Percentiles rank a stretch among this genome's conserved stretches.
These are phyloP conservation scores for Bipolaris zeicola DNA, from an alignment of 2,329 filamentous ascomycete species.

Conservation along the genomic window DNA sequence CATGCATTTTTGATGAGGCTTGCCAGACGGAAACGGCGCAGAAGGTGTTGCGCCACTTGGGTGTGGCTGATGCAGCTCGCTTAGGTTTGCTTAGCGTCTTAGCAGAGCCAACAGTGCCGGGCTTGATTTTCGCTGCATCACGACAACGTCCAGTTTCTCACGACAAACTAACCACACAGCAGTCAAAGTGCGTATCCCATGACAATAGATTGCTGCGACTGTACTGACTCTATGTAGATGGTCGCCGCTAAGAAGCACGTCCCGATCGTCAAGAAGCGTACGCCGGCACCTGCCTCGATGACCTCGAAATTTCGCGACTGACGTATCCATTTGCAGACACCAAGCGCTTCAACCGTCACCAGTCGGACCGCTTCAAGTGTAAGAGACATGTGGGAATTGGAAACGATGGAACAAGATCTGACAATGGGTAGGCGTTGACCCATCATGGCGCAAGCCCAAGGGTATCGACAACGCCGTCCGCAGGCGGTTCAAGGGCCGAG, in stretches of 20 bases:
- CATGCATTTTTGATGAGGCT: background rate
- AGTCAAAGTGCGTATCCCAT: conserved; percentile 45
- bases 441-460: conserved; percentile 99
- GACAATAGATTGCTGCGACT: conserved; percentile 9
- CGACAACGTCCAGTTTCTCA: conserved; percentile 23
- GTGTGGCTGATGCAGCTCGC: conserved; percentile 27
- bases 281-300: conserved; percentile 53
- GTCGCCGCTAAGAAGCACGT: conserved; percentile 99
- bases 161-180: conserved; percentile 43
- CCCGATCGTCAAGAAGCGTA: conserved; percentile 99
- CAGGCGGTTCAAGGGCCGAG: conserved; percentile 94
- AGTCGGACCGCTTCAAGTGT: conserved; percentile 95
- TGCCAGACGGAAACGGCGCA: background rate
- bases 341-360: conserved; percentile 95
- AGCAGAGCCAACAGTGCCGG: conserved; percentile 26
- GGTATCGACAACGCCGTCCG: conserved; percentile 99
- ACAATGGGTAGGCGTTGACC: conserved; percentile 62
- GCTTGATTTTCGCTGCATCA: conserved; percentile 20
- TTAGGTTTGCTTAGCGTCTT: conserved; percentile 30
- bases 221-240: conserved; percentile 67
- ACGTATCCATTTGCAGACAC: conserved; percentile 66
- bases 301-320: conserved; percentile 40
- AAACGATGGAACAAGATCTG: conserved; percentile 26
- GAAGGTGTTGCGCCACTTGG: conserved; percentile 14
- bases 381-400: conserved; percentile 26